phyloP scores from a whole-genome alignment of 2,329 filamentous ascomycete genomes.

The Zymoseptoria passerinii region DNA sequence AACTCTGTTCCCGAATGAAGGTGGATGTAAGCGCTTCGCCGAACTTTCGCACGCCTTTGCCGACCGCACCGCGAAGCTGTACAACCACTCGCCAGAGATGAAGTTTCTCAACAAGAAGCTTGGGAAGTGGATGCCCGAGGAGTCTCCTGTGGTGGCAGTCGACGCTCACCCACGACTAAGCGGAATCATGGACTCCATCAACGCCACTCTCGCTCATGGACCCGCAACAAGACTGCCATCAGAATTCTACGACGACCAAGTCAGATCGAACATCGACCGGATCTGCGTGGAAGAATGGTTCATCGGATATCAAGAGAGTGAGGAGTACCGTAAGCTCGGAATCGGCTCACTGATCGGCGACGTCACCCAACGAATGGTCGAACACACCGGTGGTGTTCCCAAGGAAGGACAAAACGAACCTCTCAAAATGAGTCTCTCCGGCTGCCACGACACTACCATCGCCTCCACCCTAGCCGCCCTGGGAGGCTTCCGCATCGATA shows the following conservation, averaged over 20 bases:
- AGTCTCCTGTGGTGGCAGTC: constrained; percentile 60
- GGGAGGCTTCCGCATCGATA: constrained; percentile 62
- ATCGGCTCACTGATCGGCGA: constrained; percentile 82
- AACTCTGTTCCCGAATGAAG: constrained; percentile 44
- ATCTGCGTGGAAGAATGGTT: constrained; percentile 91
- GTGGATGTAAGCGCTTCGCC: constrained; percentile 40
- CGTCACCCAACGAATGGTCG: constrained; percentile 51
- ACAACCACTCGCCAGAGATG: constrained; percentile 64
- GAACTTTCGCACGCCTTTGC: constrained; percentile 42
- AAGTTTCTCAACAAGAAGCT: constrained; percentile 68
- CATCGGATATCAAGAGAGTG: constrained; percentile 70
- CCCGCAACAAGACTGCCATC: constrained; percentile 67
- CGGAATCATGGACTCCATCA: constrained; percentile 91
- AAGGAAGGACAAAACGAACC: constrained; percentile 37
- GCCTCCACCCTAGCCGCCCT: constrained; percentile 69
- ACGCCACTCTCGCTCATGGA: constrained; percentile 78
- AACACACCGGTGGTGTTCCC: constrained; percentile 31
- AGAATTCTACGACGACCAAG: constrained; percentile 78
- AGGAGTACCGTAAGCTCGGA: constrained; percentile 80
- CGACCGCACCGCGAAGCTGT: constrained; percentile 38
- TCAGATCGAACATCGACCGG: constrained; percentile 58
- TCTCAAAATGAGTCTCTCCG: constrained; percentile 69
- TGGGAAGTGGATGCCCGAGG: constrained; percentile 76
- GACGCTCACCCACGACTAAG: constrained; percentile 76
- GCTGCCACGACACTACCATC: constrained; percentile 90